Evolutionary conservation across 495 filamentous ascomycete genomes (phyloP), one percentile per base, ranked within the genome.

Genomic region (Beverwykella pulmonaria): DNA sequence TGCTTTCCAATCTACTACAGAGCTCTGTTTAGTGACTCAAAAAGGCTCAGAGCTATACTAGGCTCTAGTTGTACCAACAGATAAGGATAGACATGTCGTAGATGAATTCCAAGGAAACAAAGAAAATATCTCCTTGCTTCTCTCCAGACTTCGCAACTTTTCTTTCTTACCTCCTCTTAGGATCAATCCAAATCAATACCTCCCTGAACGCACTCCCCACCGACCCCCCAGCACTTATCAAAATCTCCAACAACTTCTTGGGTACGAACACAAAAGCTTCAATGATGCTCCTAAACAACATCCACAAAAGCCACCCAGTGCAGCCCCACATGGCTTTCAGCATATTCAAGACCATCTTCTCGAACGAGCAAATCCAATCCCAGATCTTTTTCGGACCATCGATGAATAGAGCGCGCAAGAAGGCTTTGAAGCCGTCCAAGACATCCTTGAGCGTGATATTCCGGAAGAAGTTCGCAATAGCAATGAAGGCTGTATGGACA

Each of bases 121-220:
- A n/a, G n/a, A n/a, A n/a, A n/a, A n/a, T n/a, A n/a, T n/a, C n/a
- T n/a, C n/a, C n/a, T n/a, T n/a, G n/a, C n/a, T n/a, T n/a, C n/a
- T n/a, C n/a, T n/a, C n/a, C n/a, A n/a, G n/a, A n/a, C n/a, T n/a
- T n/a, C n/a, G n/a, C n/a, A n/a, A n/a, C n/a, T n/a, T n/a, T n/a
- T n/a, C n/a, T n/a, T n/a, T n/a, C n/a, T 46, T 19, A 64, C 1
- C 15, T 14, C 41, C 66, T 64, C 72, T 80, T 80, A 10, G 79
- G 79, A 34, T 80, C 76, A 34, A 81, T 63, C 73, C 70, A 79
- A 2, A 79, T 77, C 63, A 75, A 34, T 0, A 80, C 66, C 70
- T 81, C 79, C 27, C 78, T 66, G 19, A 71, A 73, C 7, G 72
- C 79, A 44, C 75, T 76, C 7, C 59, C 72, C 1, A 79, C 59